Percentiles rank a stretch among this genome's conserved stretches.
These are phyloP conservation scores for Hippophae rhamnoides DNA, from an alignment of 306 rosid species.

Conservation along the genomic window DNA sequence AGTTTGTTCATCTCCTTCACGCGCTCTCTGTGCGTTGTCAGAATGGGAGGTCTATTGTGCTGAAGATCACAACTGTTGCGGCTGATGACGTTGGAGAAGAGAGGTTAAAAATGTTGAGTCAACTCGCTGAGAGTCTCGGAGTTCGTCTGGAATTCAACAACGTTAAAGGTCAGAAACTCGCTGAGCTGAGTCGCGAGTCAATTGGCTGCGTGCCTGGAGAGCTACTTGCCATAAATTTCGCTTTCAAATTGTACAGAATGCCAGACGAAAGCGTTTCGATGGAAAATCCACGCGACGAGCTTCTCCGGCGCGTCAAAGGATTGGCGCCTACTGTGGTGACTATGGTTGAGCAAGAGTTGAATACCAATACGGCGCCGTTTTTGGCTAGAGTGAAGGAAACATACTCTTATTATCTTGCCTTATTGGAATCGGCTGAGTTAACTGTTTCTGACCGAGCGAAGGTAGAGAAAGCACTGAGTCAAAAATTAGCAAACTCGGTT, in stretches of 20 bases:
- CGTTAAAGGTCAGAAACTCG: slow-evolving; percentile 23
- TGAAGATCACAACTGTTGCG: slow-evolving; percentile 46
- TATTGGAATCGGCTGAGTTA: slow-evolving; percentile 53
- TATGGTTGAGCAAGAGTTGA: slow-evolving; percentile 68
- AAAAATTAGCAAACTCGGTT: slow-evolving; percentile 45
- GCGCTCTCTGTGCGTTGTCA: slow-evolving; percentile 30
- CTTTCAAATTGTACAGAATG: slow-evolving; percentile 55
- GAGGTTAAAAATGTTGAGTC: slow-evolving; percentile 30
- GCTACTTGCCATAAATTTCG: slow-evolving; percentile 55
- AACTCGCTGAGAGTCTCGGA: slow-evolving; percentile 23
- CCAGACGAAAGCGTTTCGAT: slow-evolving; percentile 90
- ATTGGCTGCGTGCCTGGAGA: slow-evolving; percentile 53
- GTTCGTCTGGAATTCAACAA: slow-evolving; percentile 33
- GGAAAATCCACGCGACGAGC: slow-evolving; percentile 82
- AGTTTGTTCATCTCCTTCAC: slow-evolving; percentile 41
- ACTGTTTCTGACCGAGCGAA: slow-evolving; percentile 34
- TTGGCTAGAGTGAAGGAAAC: slow-evolving; percentile 60
- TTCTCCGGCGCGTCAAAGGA: slow-evolving; percentile 67
- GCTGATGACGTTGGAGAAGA: slow-evolving; percentile 35
- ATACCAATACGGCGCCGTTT: slow-evolving; percentile 83
- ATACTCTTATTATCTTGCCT: slow-evolving; percentile 37
- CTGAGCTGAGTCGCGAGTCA: slow-evolving; percentile 69
- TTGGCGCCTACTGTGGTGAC: slow-evolving; percentile 59
- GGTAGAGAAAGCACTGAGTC: slow-evolving; percentile 58
- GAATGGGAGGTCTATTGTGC: slow-evolving; percentile 6